phyloP scores from a whole-genome alignment of 1,284 basidiomycete species.

The Cryptococcus sp. region DNA sequence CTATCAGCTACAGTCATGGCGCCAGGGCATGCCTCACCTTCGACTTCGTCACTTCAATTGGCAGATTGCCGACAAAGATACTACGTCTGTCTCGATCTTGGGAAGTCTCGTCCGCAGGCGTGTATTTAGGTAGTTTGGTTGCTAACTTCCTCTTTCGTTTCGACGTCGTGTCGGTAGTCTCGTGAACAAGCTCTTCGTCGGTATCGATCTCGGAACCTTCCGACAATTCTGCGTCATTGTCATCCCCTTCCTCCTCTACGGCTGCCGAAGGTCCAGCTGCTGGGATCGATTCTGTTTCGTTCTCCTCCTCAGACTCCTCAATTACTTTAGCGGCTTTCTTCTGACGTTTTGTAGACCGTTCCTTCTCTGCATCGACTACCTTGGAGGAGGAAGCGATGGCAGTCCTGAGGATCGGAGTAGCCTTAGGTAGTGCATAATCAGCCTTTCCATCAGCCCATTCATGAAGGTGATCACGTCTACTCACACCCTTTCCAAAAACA shows the following conservation, averaged over 20 bases:
- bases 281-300: slow-evolving; percentile 12
- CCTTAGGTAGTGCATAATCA: slow-evolving; percentile 12
- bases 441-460: background rate
- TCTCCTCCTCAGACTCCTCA: slow-evolving; percentile 19
- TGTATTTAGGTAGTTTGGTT: slow-evolving; percentile 38
- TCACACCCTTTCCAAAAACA: slow-evolving; percentile 48
- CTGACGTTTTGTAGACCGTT: slow-evolving; percentile 3
- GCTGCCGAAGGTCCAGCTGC: slow-evolving; percentile 9
- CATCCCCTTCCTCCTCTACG: slow-evolving; percentile 16
- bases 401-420: slow-evolving; percentile 18
- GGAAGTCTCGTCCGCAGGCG: slow-evolving; percentile 63
- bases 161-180: slow-evolving; percentile 33
- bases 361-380: slow-evolving; percentile 12
- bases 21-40: slow-evolving; percentile 54
- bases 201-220: slow-evolving; percentile 30
- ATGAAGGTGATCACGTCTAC: slow-evolving; percentile 11
- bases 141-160: slow-evolving; percentile 14
- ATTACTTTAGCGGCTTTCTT: slow-evolving; percentile 10
- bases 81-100: slow-evolving; percentile 73
- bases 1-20: slow-evolving; percentile 27
- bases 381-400: slow-evolving; percentile 11
- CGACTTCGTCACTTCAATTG: slow-evolving; percentile 67
- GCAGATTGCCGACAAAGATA: slow-evolving; percentile 89
- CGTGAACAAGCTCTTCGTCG: slow-evolving; percentile 42
- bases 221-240: slow-evolving; percentile 19